phyloP scores from a whole-genome alignment of 1,139 yeast genomes.

The Sugiyamaella pinicola region DNA sequence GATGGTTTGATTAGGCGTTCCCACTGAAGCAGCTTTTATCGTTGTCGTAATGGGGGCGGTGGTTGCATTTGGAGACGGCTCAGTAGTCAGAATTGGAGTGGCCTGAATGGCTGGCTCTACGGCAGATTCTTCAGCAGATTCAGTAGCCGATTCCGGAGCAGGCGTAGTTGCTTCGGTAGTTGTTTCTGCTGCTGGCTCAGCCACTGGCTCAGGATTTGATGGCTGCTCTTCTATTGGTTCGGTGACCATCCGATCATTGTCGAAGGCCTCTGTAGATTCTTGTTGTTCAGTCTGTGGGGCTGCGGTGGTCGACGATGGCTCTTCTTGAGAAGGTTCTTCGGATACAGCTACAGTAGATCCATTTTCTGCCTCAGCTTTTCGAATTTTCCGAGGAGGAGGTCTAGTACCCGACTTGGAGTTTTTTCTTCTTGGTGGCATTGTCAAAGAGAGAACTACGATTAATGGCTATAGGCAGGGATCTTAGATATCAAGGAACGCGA shows the following conservation, averaged over 20 bases:
- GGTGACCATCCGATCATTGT: too few relatives aligned
- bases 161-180: not conserved
- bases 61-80: not conserved
- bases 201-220: not conserved
- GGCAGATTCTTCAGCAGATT: too few relatives aligned
- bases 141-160: not conserved
- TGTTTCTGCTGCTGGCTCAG: conserved; percentile 17
- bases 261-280: too few relatives aligned
- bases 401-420: conserved; percentile 11
- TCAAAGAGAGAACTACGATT: not conserved
- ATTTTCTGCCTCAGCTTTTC: conserved; percentile 17
- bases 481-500: not conserved
- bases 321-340: conserved; percentile 2
- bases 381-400: conserved; percentile 24
- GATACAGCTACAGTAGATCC: conserved; percentile 6
- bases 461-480: too few relatives aligned
- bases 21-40: conserved; percentile 19
- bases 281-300: conserved; percentile 4
- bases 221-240: too few relatives aligned
- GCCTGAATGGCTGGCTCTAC: too few relatives aligned
- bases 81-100: too few relatives aligned
- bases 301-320: not conserved
- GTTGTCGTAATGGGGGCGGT: not conserved
- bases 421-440: conserved; percentile 13
- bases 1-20: conserved; percentile 52